These are phyloP conservation scores for Cyclostephanos tholiformis DNA, from an alignment of 108 stramenopile species.

Conservation along the genomic window DNA sequence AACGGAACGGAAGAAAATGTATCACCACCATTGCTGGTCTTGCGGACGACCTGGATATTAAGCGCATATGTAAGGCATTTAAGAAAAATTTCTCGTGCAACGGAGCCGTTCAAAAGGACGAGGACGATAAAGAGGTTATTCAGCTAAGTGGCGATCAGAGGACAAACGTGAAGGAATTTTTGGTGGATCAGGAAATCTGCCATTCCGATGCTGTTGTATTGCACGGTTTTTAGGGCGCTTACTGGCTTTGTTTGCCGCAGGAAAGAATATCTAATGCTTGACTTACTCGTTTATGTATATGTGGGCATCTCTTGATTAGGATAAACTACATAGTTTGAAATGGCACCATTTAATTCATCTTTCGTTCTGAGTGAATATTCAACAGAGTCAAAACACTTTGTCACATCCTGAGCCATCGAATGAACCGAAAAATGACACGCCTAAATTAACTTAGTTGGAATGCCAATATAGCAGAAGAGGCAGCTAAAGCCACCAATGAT, in stretches of 20 bases:
- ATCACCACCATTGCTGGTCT: constrained; percentile 97
- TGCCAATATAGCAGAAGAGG: constrained; percentile 1
- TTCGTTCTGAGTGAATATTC: background rate
- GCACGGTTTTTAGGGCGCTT: constrained; percentile 79
- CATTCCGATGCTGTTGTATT: constrained; percentile 79
- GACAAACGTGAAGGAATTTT: constrained; percentile 94
- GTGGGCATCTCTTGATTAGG: background rate
- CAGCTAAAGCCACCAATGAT: constrained; percentile 3
- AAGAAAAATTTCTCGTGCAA: constrained; percentile 99
- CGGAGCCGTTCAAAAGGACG: constrained; percentile 96
- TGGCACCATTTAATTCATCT: background rate
- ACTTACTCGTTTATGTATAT: background rate
- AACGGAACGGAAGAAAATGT: constrained; percentile 98
- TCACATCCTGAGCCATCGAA: background rate
- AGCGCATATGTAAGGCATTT: constrained; percentile 98
- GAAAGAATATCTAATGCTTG: background rate
- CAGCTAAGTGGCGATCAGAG: constrained; percentile 98
- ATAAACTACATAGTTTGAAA: background rate
- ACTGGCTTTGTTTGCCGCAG: background rate
- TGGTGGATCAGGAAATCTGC: constrained; percentile 97
- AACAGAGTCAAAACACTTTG: background rate
- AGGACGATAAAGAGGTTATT: constrained; percentile 95
- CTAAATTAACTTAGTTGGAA: constrained; percentile 24
- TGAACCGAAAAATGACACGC: constrained; percentile 1
- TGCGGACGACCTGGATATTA: constrained; percentile 97